phyloP scores from a whole-genome alignment of 2,329 filamentous ascomycete species.

The Ustilaginoidea virens region DNA sequence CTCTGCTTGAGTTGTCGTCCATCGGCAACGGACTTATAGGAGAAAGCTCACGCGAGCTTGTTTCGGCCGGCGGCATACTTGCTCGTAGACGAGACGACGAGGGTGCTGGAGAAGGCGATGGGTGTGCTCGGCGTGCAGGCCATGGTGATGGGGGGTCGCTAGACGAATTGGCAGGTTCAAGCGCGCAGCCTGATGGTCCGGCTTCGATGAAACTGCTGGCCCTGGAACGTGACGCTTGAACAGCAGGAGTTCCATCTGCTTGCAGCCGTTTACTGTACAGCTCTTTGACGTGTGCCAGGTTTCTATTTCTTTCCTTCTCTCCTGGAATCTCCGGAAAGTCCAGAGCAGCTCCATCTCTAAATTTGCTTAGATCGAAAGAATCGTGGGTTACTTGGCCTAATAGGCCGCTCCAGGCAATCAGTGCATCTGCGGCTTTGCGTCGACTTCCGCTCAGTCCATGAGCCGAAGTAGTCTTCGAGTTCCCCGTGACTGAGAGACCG shows the following conservation, averaged over 20 bases:
- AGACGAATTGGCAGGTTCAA: constrained; percentile 1
- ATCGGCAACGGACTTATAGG: neutral
- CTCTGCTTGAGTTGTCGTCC: neutral
- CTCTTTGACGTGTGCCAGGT: constrained; percentile 21
- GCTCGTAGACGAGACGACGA: constrained; percentile 4
- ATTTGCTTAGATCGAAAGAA: constrained; percentile 32
- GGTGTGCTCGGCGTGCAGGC: neutral
- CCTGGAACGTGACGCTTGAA: constrained; percentile 15
- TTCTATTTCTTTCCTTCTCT: constrained; percentile 17
- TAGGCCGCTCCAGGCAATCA: constrained; percentile 27
- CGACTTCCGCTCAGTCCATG: constrained; percentile 13
- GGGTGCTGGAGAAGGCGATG: constrained; percentile 2
- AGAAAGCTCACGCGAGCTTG: constrained; percentile 1
- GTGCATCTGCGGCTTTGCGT: constrained; percentile 23
- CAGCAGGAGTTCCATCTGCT: constrained; percentile 15
- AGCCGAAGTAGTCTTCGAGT: too few species aligned
- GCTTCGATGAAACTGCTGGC: constrained; percentile 19
- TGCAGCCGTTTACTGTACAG: constrained; percentile 22
- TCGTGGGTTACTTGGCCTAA: constrained; percentile 31
- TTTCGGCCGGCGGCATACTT: constrained; percentile 3
- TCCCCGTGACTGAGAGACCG: too few species aligned
- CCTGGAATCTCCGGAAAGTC: constrained; percentile 42
- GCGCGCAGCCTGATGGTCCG: constrained; percentile 1
- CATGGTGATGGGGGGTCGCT: constrained; percentile 4
- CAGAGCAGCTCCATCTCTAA: constrained; percentile 27